Percentiles rank a stretch among this genome's conserved stretches.
phyloP scores from a whole-genome alignment of 1,284 basidiomycete genomes.

The Irpex lacteus region DNA sequence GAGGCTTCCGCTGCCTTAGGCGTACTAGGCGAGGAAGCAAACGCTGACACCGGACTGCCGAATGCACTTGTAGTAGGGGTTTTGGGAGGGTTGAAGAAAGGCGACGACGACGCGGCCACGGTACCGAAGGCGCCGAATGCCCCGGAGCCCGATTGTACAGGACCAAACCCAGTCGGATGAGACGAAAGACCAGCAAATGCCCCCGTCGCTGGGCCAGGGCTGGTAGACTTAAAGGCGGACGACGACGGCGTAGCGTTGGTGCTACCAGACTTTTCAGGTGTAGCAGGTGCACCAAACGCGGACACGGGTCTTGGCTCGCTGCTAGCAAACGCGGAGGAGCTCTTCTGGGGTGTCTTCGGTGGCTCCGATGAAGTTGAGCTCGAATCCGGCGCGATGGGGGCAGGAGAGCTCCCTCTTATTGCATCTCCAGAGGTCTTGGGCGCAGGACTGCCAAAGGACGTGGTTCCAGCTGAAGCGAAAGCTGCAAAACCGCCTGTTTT shows the following conservation, averaged over 20 bases:
- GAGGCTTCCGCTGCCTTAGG: constrained; percentile 16
- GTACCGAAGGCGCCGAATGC: constrained; percentile 41
- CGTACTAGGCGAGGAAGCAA: constrained; percentile 22
- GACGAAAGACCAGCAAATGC: constrained; percentile 36
- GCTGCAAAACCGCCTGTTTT: constrained; percentile 25
- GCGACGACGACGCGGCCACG: constrained; percentile 39
- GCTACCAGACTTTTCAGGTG: constrained; percentile 1
- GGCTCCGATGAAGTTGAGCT: not conserved
- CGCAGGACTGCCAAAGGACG: constrained; percentile 25
- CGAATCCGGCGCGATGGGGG: not conserved
- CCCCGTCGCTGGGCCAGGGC: constrained; percentile 25
- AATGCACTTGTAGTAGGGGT: constrained; percentile 25
- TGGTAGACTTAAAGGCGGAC: constrained; percentile 13
- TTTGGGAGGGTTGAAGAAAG: constrained; percentile 49
- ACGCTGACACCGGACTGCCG: constrained; percentile 27
- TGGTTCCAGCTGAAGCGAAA: constrained; percentile 29
- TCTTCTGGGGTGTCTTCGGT: not conserved
- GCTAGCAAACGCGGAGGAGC: not conserved
- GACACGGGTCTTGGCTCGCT: constrained; percentile 12
- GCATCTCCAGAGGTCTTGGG: not conserved
- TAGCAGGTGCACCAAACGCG: not conserved
- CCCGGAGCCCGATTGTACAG: constrained; percentile 39
- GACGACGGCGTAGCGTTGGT: constrained; percentile 5
- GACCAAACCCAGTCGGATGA: constrained; percentile 34
- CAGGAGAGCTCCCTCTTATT: not conserved